Evolutionary conservation across 441 rosid genomes (phyloP), one percentile per base, ranked within the genome.

Genomic region (Raphanus hybrid): DNA sequence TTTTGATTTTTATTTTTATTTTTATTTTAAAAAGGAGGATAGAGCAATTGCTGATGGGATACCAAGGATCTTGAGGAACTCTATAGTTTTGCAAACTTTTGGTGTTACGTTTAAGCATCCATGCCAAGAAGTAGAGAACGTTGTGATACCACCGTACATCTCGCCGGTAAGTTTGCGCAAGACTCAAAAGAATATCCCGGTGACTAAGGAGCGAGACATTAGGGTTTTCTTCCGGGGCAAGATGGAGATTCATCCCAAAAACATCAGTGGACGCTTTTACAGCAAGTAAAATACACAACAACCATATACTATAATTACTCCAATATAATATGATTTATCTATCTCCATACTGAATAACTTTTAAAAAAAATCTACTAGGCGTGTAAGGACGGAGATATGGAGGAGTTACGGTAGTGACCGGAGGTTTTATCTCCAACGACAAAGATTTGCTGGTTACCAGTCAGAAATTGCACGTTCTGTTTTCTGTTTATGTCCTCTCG

Each of bases 211-310:
- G 52, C 90, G 99, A 35, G 97, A 92, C 77, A 90, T 95, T 58
- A 85, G 82, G 86, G 98, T 78, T 0, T 95, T 90, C 73, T 95
- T 95, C 76, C 84, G 99, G 11, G 99, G 99, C 8, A 95, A 95
- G 67, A 95, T 95, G 99, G 99, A 95, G 72, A 83, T 95, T 55
- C 87, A 91, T 76, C 99, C 98, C 15, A 95, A 90, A 71, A 93
- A 95, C 80, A 69, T 93, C 37, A 93, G 98, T 35, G 99, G 99
- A 2, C 87, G 92, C 64, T 95, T 75, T 71, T 95, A 95, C 81
- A 88, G 99, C 98, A 95, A 85, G 99, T 91, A 86, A 10, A 10
- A 58, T 10, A 45, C 29, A 11, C 16, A 26, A 43, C 14, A 58
- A 23, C 16, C 11, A 26, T 7, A n/a, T 61, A 61, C 3, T 12